A percentile compares a stretch with the other conserved stretches of the same genome.
Conservation (phyloP, 1,139 yeast species). For the Debaryomycetaceae sp. region DNA sequence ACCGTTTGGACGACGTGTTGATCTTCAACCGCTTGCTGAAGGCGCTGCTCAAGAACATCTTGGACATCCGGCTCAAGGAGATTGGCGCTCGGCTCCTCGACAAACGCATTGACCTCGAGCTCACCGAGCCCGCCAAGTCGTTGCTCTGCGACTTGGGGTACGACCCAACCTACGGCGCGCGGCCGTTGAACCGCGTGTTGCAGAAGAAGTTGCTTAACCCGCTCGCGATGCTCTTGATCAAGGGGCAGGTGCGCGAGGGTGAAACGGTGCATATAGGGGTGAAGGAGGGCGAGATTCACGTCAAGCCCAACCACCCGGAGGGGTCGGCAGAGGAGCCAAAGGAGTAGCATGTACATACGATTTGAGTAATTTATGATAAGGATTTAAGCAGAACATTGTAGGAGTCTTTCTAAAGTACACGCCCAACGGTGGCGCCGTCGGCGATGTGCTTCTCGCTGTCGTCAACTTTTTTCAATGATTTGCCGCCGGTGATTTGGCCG, state of each 20-base stretch:
- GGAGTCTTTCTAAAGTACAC: slow-evolving; percentile 26
- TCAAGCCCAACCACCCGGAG: slow-evolving; percentile 47
- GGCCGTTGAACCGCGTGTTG: slow-evolving; percentile 88
- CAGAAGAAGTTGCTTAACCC: slow-evolving; percentile 83
- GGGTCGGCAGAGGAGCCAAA: slow-evolving; percentile 8
- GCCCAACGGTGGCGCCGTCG: slow-evolving; percentile 45
- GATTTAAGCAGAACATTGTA: background rate
- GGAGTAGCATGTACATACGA: background rate
- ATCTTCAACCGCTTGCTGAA: slow-evolving; percentile 87
- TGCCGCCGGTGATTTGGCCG: slow-evolving; percentile 56
- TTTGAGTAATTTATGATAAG: slow-evolving; percentile 1
- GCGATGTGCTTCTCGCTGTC: slow-evolving; percentile 41
- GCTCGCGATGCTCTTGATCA: slow-evolving; percentile 71
- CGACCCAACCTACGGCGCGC: slow-evolving; percentile 89
- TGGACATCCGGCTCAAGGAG: slow-evolving; percentile 77
- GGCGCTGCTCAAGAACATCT: slow-evolving; percentile 66
- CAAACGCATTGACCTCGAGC: slow-evolving; percentile 64
- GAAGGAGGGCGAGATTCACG: slow-evolving; percentile 23
- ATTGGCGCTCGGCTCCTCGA: slow-evolving; percentile 75
- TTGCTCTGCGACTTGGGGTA: slow-evolving; percentile 84
- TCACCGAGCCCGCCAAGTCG: slow-evolving; percentile 61
- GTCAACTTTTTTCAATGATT: slow-evolving; percentile 44
- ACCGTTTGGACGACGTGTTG: slow-evolving; percentile 85
- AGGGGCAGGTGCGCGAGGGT: slow-evolving; percentile 70
- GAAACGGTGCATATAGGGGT: slow-evolving; percentile 52